Percentiles rank a stretch among this genome's conserved stretches.
These are phyloP conservation scores for Eucommia ulmoides DNA, from an alignment of 257 asterid species.

Conservation along the genomic window DNA sequence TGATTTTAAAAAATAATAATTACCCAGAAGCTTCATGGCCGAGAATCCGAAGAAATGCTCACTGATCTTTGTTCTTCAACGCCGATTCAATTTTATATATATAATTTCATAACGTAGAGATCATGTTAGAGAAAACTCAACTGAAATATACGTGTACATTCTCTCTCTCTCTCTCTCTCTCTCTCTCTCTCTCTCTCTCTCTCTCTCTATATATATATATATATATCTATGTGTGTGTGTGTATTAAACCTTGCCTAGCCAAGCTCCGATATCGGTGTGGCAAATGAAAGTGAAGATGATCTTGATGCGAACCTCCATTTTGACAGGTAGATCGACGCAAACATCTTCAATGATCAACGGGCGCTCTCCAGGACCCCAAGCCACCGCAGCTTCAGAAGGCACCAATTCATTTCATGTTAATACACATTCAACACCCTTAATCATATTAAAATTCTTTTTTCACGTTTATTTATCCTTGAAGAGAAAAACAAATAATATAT, in stretches of 20 bases:
- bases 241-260: conserved; percentile 64
- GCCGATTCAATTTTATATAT: neutral
- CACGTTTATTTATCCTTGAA: too few species aligned
- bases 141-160: too few species aligned
- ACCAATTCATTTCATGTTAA: too few species aligned
- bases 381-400: conserved; percentile 67
- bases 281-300: conserved; percentile 76
- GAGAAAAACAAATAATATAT: too few species aligned
- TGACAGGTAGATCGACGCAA: conserved; percentile 62
- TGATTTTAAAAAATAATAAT: too few species aligned
- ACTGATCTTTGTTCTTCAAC: conserved; percentile 53
- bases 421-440: too few species aligned
- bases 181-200: too few species aligned
- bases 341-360: conserved; percentile 71
- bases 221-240: neutral
- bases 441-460: too few species aligned
- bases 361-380: conserved; percentile 57
- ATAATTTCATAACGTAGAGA: neutral
- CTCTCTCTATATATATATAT: too few species aligned
- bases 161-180: too few species aligned
- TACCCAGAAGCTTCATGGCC: conserved; percentile 98
- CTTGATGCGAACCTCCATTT: conserved; percentile 81
- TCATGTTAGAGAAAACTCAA: neutral
- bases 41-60: conserved; percentile 56
- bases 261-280: conserved; percentile 79